These are phyloP conservation scores for Plantago major DNA, from an alignment of 257 asterid species.

Conservation along the genomic window DNA sequence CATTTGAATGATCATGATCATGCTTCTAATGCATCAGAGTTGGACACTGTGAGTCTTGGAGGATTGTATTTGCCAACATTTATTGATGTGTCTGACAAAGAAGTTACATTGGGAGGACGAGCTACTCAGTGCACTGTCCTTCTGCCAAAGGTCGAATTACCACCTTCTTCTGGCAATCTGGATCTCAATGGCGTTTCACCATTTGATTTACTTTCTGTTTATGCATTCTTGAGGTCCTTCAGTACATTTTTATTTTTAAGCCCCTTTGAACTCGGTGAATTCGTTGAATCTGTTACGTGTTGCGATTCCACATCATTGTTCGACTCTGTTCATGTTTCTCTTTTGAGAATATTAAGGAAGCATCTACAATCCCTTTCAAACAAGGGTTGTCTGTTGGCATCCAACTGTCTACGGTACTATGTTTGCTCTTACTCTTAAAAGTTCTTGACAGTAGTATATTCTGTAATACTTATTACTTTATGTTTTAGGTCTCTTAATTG, in stretches of 20 bases:
- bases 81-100: too few relatives aligned
- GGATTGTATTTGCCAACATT: too few relatives aligned
- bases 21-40: too few relatives aligned
- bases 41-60: too few relatives aligned
- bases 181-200: too few relatives aligned
- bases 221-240: constrained; percentile 89
- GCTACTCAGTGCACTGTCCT: constrained; percentile 26
- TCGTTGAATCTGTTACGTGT: constrained; percentile 59
- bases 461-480: constrained; percentile 13
- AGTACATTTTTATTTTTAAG: constrained; percentile 72
- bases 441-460: constrained; percentile 22
- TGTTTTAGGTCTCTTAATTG: constrained; percentile 70
- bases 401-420: constrained; percentile 69
- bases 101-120: constrained; percentile 19
- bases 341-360: too few relatives aligned
- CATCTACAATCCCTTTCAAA: too few relatives aligned
- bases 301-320: constrained; percentile 58
- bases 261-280: constrained; percentile 80
- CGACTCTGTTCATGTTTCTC: constrained; percentile 75
- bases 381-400: constrained; percentile 57
- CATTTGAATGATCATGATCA: too few relatives aligned
- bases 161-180: constrained; percentile 60
- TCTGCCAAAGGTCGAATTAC: constrained; percentile 67
- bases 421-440: constrained; percentile 18
- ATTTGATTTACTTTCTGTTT: constrained; percentile 67